Evolutionary conservation across 2,329 filamentous ascomycete genomes (phyloP).

Genomic region (Bertia moriformis): DNA sequence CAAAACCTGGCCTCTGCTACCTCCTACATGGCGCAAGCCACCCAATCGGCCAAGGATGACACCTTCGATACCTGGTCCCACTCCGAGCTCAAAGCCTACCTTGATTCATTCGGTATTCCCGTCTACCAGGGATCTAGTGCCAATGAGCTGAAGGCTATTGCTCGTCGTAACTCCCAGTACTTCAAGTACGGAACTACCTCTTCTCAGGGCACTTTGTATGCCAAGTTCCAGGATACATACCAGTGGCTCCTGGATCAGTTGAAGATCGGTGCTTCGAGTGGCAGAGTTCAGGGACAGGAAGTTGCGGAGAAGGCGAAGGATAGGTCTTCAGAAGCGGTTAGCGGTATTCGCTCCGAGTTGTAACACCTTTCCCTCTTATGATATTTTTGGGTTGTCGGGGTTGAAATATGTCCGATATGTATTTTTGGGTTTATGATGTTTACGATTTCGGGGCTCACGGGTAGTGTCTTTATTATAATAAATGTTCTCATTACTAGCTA

Average conservation of each 20-base stretch:
- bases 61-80: constrained; percentile 38
- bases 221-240: constrained; percentile 17
- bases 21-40: constrained; percentile 34
- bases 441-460: too few relatives aligned
- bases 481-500: too few relatives aligned
- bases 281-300: background rate
- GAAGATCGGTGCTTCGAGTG: background rate
- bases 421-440: too few relatives aligned
- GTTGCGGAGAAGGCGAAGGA: background rate
- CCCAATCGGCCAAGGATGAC: constrained; percentile 31
- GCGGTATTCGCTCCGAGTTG: background rate
- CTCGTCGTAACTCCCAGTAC: constrained; percentile 35
- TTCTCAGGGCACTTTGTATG: constrained; percentile 31
- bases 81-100: constrained; percentile 31
- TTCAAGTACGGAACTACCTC: constrained; percentile 36
- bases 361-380: too few relatives aligned
- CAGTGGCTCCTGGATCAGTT: background rate
- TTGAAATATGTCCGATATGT: too few relatives aligned
- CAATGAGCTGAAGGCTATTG: constrained; percentile 35
- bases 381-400: too few relatives aligned
- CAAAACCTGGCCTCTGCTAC: constrained; percentile 30
- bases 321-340: background rate
- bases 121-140: constrained; percentile 19
- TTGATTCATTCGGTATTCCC: constrained; percentile 38
- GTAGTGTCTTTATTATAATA: too few relatives aligned